Percentiles rank a stretch among this genome's conserved stretches.
Conservation (phyloP, 2,329 filamentous ascomycete species). For the Curvularia sp. region DNA sequence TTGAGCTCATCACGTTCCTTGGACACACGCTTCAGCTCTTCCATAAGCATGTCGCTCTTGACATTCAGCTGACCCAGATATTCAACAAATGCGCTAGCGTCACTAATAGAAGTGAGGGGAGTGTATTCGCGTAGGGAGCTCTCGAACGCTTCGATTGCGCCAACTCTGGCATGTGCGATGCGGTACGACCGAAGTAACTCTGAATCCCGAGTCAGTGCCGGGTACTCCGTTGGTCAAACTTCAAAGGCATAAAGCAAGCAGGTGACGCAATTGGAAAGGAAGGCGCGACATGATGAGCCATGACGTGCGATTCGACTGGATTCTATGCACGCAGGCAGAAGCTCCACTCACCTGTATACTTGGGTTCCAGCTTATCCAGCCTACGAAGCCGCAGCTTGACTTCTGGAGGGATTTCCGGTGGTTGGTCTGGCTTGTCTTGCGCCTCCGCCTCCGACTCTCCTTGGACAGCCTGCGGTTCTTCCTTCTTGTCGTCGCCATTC, state of each 20-base stretch:
- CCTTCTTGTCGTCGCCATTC: constrained; percentile 43
- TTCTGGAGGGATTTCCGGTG: constrained; percentile 73
- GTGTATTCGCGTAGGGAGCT: constrained; percentile 90
- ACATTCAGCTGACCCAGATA: constrained; percentile 87
- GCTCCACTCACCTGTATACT: constrained; percentile 73
- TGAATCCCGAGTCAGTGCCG: constrained; percentile 48
- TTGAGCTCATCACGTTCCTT: constrained; percentile 81
- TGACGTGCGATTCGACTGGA: not conserved
- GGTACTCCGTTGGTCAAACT: not conserved
- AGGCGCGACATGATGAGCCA: not conserved
- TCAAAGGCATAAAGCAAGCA: not conserved
- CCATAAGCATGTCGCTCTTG: constrained; percentile 90
- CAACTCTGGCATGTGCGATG: constrained; percentile 84
- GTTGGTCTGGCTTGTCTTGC: constrained; percentile 37
- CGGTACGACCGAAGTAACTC: constrained; percentile 92
- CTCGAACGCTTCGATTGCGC: constrained; percentile 92
- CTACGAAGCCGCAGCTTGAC: constrained; percentile 78
- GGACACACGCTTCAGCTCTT: constrained; percentile 87
- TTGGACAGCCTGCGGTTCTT: constrained; percentile 41
- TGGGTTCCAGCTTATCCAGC: constrained; percentile 87
- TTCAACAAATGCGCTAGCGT: constrained; percentile 83
- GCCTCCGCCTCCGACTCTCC: constrained; percentile 26
- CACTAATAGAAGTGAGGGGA: constrained; percentile 84
- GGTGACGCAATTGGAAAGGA: not conserved
- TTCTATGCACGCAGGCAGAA: not conserved